These are phyloP conservation scores for Wallacemonas sp. DNA, from an alignment of 208 protist species.

Conservation along the genomic window DNA sequence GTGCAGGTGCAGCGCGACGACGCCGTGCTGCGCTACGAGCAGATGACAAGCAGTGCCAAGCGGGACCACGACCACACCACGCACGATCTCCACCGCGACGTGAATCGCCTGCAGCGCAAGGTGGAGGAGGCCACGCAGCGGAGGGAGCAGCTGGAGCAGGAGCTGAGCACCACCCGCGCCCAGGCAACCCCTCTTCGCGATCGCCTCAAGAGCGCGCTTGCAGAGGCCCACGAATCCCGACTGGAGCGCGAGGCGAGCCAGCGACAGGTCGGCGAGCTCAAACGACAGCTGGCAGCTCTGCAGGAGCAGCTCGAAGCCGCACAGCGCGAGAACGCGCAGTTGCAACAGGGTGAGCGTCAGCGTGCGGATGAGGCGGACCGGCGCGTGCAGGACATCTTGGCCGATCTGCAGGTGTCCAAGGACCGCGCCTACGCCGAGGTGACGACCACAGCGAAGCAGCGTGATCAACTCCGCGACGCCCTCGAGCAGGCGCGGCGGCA, in stretches of 20 bases:
- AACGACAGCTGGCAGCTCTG: conserved; percentile 30
- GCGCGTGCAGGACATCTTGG: conserved; percentile 30
- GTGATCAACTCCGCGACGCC: conserved; percentile 27
- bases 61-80: conserved; percentile 49
- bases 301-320: conserved; percentile 14
- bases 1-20: conserved; percentile 74
- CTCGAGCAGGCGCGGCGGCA: conserved; percentile 27
- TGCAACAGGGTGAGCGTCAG: conserved; percentile 23
- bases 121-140: conserved; percentile 22
- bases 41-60: conserved; percentile 49
- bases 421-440: conserved; percentile 32
- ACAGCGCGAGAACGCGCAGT: conserved; percentile 23
- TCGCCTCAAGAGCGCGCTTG: conserved; percentile 19
- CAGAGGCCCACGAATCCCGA: conserved; percentile 18
- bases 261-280: conserved; percentile 25
- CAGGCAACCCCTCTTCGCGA: conserved; percentile 23
- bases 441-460: conserved; percentile 30
- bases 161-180: conserved; percentile 11
- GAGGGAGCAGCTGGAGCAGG: conserved; percentile 30
- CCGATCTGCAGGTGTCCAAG: conserved; percentile 29
- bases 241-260: conserved; percentile 22
- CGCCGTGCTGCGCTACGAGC: conserved; percentile 67
- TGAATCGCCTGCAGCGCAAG: conserved; percentile 29
- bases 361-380: conserved; percentile 24
- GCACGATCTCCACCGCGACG: conserved; percentile 34